Evolutionary conservation across 2,329 filamentous ascomycete genomes (phyloP).

Genomic region (Ceratocystis variospora): DNA sequence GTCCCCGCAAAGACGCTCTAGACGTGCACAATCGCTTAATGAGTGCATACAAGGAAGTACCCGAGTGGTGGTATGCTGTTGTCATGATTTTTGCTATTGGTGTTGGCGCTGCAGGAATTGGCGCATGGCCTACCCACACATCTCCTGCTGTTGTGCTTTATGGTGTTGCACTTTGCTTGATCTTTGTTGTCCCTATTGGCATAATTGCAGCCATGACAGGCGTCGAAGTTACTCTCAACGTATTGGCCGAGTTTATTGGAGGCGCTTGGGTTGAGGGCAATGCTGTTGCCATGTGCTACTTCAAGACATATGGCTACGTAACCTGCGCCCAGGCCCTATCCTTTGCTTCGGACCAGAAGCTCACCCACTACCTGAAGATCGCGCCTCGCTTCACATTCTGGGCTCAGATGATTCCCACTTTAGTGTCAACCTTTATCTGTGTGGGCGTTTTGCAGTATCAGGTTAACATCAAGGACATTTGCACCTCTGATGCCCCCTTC

Average conservation of each 20-base stretch:
- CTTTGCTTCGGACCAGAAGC: conserved; percentile 37
- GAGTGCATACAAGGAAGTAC: conserved; percentile 31
- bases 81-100: conserved; percentile 33
- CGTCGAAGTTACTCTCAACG: conserved; percentile 38
- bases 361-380: conserved; percentile 46
- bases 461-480: conserved; percentile 28
- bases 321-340: conserved; percentile 38
- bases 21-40: conserved; percentile 26
- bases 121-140: conserved; percentile 37
- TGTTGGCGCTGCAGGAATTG: conserved; percentile 35
- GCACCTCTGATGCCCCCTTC: conserved; percentile 27
- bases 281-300: conserved; percentile 40
- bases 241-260: conserved; percentile 40
- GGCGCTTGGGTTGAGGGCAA: conserved; percentile 39
- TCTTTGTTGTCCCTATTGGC: conserved; percentile 40
- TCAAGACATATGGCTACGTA: conserved; percentile 40
- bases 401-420: conserved; percentile 44
- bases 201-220: conserved; percentile 42
- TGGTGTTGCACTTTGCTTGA: conserved; percentile 34
- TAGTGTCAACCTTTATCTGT: conserved; percentile 39
- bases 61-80: conserved; percentile 41
- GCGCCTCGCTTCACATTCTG: conserved; percentile 45
- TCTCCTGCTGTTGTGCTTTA: conserved; percentile 39
- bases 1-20: conserved; percentile 24
- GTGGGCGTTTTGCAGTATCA: conserved; percentile 38